Base-by-base conservation (phyloP, 2,329 filamentous ascomycete species). In the Colletotrichum euphorbiae region DNA sequence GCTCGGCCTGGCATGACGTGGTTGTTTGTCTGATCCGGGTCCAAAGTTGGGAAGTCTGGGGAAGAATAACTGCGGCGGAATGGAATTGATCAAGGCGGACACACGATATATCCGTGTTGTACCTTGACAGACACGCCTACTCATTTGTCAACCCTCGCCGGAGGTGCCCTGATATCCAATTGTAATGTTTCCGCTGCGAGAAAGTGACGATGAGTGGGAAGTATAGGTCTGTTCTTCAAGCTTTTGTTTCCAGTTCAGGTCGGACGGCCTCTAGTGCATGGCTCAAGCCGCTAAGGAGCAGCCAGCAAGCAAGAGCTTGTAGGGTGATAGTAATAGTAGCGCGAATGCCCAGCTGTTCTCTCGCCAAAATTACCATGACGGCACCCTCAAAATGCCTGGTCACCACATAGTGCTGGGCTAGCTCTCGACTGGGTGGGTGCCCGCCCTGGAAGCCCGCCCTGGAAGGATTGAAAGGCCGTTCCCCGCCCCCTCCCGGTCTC, bases 241-340 rank as follows among this genome's bases (percentile, higher is more conserved):
- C 3, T 38, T 59, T 54, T 59, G 65, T 55, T 59, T 64, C 65
- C 46, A 57, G 65, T 68, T 65, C 65, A 68, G 65, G 61, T 57
- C 45, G 28, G 28, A 28, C 7, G 28, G 28, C 28, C 28, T 28
- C 28, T 28, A 28, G 28, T 28, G 64, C 28, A 45, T 43, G 64
- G 17, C 57, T 51, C 42, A 24, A 58, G 55, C 24, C 24, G 24
- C 24, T 24, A 24, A 24, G 24, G 24, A 24, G 24, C 24, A 24
- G 24, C 24, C 24, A 24, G 24, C 42, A 40, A 28, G 19, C 17
- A 19, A 46, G 40, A 46, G 40, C 55, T 55, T 62, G 40, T 62
- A 55, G 59, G 40, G 59, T 38, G 59, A 15, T 33, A 17, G n/a
- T n/a, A n/a, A n/a, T n/a, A n/a, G 19, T 21, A 57, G 59, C 59